Evolutionary conservation across 2,329 filamentous ascomycete genomes (phyloP), one percentile per base, ranked within the genome.

Genomic region (Cladophialophora yegresii): DNA sequence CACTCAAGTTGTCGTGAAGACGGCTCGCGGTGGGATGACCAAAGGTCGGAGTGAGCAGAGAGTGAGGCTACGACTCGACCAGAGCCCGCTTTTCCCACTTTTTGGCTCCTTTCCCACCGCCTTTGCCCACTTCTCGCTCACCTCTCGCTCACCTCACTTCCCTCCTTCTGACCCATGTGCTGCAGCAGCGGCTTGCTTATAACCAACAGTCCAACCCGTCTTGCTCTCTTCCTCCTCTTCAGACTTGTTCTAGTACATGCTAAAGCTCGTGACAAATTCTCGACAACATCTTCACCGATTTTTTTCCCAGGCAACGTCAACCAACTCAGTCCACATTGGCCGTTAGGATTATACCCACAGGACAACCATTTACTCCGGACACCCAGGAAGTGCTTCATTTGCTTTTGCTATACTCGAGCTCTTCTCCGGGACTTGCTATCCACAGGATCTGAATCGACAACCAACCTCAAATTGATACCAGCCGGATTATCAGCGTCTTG

Each of bases 81-180:
- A 30, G 28, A 26, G 61, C 61, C 61, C 61, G 54, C 61, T 54
- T 63, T 57, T 43, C 61, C 61, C 47, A 57, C 61, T 63, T 63
- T 45, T 40, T 43, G 45, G 26, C 40, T 36, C 28, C 45, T 13
- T 23, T 45, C 45, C 8, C 58, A 40, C 58, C 20, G 45, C 8
- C 22, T 22, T 32, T 23, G 53, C 43, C 49, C 54, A 47, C 49
- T 53, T 56, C 58, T 47, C 61, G 36, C 13, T 40, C 36, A n/a
- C 36, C 36, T 40, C 13, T n/a, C 13, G 30, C 61, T 63, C 54
- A 54, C 61, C 66, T 63, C 55, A 50, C 58, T 57, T 51, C 54
- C 26, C 43, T 54, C 36, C n/a, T 40, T 58, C 45, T 58, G 50
- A 61, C 64, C 55, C 32, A 8, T 32, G 23, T 9, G 40, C 55